A percentile compares a stretch with the other conserved stretches of the same genome.
phyloP scores from a whole-genome alignment of 495 filamentous ascomycete species.

The Staphylotrichum tortipilum region DNA sequence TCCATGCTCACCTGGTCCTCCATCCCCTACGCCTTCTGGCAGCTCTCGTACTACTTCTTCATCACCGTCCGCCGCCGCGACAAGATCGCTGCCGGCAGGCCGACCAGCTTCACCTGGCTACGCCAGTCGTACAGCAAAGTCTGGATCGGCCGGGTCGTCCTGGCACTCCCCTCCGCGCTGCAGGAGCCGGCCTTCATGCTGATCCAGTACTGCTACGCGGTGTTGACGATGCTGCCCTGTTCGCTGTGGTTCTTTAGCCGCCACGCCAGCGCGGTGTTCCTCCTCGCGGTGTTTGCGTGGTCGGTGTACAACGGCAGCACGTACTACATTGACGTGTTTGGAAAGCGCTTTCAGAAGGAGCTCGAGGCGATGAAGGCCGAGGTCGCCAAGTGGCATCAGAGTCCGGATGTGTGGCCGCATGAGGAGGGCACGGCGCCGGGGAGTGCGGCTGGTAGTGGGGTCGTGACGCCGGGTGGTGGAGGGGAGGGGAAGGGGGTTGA shows the following conservation, averaged over 20 bases:
- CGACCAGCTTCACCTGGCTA: conserved; percentile 96
- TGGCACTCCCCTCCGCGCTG: conserved; percentile 60
- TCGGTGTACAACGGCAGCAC: conserved; percentile 92
- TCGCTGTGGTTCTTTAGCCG: conserved; percentile 91
- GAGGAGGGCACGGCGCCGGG: conserved; percentile 2
- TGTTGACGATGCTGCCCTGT: conserved; percentile 87
- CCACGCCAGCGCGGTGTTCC: conserved; percentile 67
- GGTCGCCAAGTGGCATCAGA: conserved; percentile 78
- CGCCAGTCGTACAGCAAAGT: conserved; percentile 79
- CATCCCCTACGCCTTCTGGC: conserved; percentile 86
- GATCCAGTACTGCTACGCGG: conserved; percentile 86
- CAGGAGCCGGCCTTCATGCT: conserved; percentile 93
- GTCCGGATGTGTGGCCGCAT: conserved; percentile 36
- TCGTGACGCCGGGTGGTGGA: conserved; percentile 1
- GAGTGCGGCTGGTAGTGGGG: background rate
- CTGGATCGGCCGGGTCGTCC: conserved; percentile 78
- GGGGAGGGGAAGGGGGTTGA: conserved; percentile 8
- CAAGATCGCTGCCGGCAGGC: conserved; percentile 91
- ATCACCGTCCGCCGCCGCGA: conserved; percentile 88
- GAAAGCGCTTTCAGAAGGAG: conserved; percentile 93
- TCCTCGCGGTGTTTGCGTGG: conserved; percentile 76
- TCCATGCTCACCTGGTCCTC: conserved; percentile 93
- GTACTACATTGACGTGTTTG: conserved; percentile 96
- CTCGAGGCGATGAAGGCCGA: conserved; percentile 83
- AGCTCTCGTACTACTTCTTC: conserved; percentile 80